These are phyloP conservation scores for Colletotrichum noveboracense DNA, from an alignment of 2,329 filamentous ascomycete genomes.

Conservation along the genomic window DNA sequence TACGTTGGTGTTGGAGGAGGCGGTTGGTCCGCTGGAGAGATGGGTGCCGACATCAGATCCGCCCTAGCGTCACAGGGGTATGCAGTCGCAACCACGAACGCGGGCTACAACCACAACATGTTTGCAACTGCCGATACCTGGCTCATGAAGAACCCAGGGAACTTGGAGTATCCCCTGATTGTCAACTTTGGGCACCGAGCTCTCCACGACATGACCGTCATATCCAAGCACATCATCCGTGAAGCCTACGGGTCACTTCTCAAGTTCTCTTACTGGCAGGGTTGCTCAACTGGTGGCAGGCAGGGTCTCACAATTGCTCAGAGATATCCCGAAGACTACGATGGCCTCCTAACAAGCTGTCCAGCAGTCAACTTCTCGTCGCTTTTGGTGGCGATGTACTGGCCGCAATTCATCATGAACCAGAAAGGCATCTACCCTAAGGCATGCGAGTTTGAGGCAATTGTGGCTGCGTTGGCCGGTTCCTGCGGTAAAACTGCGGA, in stretches of 20 bases:
- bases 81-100: constrained; percentile 26
- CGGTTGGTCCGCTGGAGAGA: constrained; percentile 29
- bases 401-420: neutral
- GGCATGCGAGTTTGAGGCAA: constrained; percentile 35
- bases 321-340: constrained; percentile 61
- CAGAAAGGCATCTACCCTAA: neutral
- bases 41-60: neutral
- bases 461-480: constrained; percentile 35
- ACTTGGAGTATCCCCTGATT: neutral
- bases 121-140: constrained; percentile 2
- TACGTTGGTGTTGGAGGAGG: constrained; percentile 33
- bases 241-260: constrained; percentile 47
- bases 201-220: constrained; percentile 39
- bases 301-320: constrained; percentile 62
- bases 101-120: constrained; percentile 18
- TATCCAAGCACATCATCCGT: constrained; percentile 52
- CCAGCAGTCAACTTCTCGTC: constrained; percentile 38
- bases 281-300: constrained; percentile 65
- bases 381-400: neutral
- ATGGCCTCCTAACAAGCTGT: constrained; percentile 58
- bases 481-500: constrained; percentile 45
- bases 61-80: constrained; percentile 39
- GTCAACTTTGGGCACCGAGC: neutral
- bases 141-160: constrained; percentile 19
- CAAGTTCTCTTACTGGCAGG: constrained; percentile 57